These are phyloP conservation scores for Phytopythium sindhum DNA, from an alignment of 352 stramenopile genomes.

Conservation along the genomic window DNA sequence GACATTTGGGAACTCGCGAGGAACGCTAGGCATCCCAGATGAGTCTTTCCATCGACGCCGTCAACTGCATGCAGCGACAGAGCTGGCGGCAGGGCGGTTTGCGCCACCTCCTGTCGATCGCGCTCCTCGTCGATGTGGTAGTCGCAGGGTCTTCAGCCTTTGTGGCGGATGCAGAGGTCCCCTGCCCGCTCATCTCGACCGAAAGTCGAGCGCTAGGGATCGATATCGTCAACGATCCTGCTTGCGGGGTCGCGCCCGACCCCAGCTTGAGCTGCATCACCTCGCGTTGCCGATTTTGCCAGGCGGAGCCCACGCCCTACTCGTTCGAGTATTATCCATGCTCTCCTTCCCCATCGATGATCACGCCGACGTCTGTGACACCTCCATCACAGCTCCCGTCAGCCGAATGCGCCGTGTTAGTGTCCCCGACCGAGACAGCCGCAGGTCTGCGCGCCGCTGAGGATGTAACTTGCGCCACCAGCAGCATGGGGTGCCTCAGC, in stretches of 20 bases:
- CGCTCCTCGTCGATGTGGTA: neutral
- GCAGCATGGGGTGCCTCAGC: slow-evolving; percentile 8
- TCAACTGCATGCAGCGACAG: neutral
- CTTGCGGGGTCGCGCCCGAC: neutral
- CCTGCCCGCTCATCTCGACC: neutral
- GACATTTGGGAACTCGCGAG: slow-evolving; percentile 4
- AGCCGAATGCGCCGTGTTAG: slow-evolving; percentile 3
- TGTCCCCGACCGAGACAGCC: neutral
- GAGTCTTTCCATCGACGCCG: neutral
- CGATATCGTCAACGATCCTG: slow-evolving; percentile 3
- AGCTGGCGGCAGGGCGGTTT: neutral
- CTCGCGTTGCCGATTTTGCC: slow-evolving; percentile 6
- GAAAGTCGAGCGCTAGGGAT: neutral
- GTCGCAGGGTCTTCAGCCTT: neutral
- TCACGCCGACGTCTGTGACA: neutral
- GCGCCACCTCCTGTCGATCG: neutral
- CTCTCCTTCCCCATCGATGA: slow-evolving; percentile 6
- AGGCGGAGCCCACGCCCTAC: neutral
- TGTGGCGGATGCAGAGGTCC: neutral
- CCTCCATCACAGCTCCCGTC: neutral
- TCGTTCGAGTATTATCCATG: slow-evolving; percentile 11
- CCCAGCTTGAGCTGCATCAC: slow-evolving; percentile 9
- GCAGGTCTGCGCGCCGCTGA: slow-evolving; percentile 1
- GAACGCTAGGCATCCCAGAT: neutral
- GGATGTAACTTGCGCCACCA: slow-evolving; percentile 4